phyloP scores from a whole-genome alignment of 192 early-diverging fungal species.

The Geranomyces michiganensis region DNA sequence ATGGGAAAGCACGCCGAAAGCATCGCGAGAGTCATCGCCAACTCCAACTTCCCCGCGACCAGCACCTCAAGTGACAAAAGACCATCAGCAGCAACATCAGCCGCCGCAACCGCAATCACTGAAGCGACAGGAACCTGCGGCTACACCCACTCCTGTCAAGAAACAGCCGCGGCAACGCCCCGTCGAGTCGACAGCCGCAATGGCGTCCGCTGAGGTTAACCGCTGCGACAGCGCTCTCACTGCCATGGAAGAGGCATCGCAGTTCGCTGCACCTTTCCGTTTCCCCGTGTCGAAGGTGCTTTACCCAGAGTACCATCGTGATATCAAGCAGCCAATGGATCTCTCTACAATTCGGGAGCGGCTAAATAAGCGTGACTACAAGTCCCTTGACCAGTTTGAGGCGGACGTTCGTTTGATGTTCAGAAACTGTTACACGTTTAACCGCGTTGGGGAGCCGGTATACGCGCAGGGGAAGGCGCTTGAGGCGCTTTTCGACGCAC shows the following conservation, averaged over 20 bases:
- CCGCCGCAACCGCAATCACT: not conserved
- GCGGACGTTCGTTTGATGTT: slow-evolving; percentile 66
- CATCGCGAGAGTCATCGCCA: not conserved
- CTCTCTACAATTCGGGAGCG: slow-evolving; percentile 73
- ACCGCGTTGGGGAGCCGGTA: slow-evolving; percentile 49
- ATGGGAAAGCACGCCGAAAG: slow-evolving; percentile 49
- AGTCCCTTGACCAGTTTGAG: slow-evolving; percentile 63
- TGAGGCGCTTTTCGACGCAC: slow-evolving; percentile 32
- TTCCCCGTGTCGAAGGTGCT: slow-evolving; percentile 7
- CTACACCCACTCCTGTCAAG: not conserved
- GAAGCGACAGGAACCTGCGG: not conserved
- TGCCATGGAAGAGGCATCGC: not conserved
- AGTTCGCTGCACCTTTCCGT: not conserved
- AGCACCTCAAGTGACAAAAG: not conserved
- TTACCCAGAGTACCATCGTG: slow-evolving; percentile 75
- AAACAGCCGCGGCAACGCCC: not conserved
- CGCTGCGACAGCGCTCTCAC: slow-evolving; percentile 3
- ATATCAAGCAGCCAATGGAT: slow-evolving; percentile 92
- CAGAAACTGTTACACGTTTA: slow-evolving; percentile 60
- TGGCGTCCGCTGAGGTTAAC: not conserved
- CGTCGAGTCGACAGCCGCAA: not conserved
- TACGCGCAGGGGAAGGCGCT: slow-evolving; percentile 39
- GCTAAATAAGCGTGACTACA: slow-evolving; percentile 64
- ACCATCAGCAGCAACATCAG: not conserved
- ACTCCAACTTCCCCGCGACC: not conserved